Percentiles rank a stretch among this genome's conserved stretches.
These are phyloP conservation scores for Ascocoryne sarcoides DNA, from an alignment of 2,329 filamentous ascomycete genomes.

Conservation along the genomic window DNA sequence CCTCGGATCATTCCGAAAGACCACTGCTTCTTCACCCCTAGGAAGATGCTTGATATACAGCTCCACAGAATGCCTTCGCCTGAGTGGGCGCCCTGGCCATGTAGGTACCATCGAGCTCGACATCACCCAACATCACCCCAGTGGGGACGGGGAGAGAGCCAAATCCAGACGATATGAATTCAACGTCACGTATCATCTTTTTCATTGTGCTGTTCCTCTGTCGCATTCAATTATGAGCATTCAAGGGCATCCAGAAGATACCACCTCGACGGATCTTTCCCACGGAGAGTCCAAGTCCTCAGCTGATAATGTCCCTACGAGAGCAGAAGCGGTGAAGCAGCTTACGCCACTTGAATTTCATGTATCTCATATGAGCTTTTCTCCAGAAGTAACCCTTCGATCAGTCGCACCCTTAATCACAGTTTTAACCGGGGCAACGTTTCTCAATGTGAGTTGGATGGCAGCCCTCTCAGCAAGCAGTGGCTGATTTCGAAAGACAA, in stretches of 20 bases:
- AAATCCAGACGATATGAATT: not conserved
- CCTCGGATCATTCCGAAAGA: no score
- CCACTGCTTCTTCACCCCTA: no score
- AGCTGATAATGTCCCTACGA: no score
- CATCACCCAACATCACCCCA: no score
- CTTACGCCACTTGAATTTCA: not conserved
- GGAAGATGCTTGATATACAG: no score
- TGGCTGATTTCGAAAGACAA: slow-evolving; percentile 32
- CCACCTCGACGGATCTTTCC: not conserved
- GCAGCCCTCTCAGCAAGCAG: not conserved
- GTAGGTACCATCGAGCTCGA: no score
- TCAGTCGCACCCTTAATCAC: slow-evolving; percentile 22
- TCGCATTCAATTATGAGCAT: not conserved
- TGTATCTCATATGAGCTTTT: slow-evolving; percentile 4
- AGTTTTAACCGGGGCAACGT: slow-evolving; percentile 20
- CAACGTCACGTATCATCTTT: not conserved
- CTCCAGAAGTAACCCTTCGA: slow-evolving; percentile 17
- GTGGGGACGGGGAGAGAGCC: not conserved
- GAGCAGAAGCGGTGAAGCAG: not conserved
- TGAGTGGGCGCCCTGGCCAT: not conserved
- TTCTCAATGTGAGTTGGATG: slow-evolving; percentile 18
- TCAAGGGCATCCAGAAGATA: not conserved
- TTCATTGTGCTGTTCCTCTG: not conserved
- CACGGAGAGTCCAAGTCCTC: not conserved
- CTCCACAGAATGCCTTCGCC: not conserved